These are phyloP conservation scores for Mycena latifolia DNA, from an alignment of 768 basidiomycete species.

Conservation along the genomic window DNA sequence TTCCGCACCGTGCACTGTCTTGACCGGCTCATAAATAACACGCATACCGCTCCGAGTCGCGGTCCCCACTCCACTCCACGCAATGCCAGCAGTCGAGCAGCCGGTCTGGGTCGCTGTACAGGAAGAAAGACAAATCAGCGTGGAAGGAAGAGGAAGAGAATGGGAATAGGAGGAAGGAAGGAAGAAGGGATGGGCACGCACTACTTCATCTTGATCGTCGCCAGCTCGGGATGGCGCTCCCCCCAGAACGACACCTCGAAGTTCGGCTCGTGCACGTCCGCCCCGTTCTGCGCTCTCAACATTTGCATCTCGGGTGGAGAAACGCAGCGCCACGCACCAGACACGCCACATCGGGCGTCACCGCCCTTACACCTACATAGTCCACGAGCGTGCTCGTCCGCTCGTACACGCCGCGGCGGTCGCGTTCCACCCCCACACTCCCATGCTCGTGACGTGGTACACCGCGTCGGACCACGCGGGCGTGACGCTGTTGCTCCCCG, in stretches of 20 bases:
- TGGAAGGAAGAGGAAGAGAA: neutral
- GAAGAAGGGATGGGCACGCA: slow-evolving; percentile 33
- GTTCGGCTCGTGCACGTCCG: slow-evolving; percentile 62
- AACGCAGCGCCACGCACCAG: slow-evolving; percentile 48
- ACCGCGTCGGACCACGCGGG: slow-evolving; percentile 55
- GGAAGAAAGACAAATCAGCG: neutral
- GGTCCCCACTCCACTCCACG: slow-evolving; percentile 49
- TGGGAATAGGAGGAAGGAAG: no score
- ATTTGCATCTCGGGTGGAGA: no score
- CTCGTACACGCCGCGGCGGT: slow-evolving; percentile 49
- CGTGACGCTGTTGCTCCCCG: slow-evolving; percentile 56
- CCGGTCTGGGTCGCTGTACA: slow-evolving; percentile 57
- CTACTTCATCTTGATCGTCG: slow-evolving; percentile 61
- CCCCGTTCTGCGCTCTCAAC: slow-evolving; percentile 53
- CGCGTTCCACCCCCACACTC: slow-evolving; percentile 61
- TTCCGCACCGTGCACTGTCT: no score
- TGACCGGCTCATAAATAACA: slow-evolving; percentile 30
- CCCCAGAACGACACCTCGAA: slow-evolving; percentile 61
- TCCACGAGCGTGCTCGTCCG: slow-evolving; percentile 53
- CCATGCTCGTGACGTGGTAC: slow-evolving; percentile 59
- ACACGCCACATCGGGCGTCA: slow-evolving; percentile 61
- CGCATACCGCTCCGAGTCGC: slow-evolving; percentile 22
- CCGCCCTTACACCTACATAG: slow-evolving; percentile 53
- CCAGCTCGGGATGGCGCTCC: slow-evolving; percentile 52
- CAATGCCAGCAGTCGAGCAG: slow-evolving; percentile 66